These are phyloP conservation scores for Cladophialophora exuberans DNA, from an alignment of 2,329 filamentous ascomycete species.

Conservation along the genomic window DNA sequence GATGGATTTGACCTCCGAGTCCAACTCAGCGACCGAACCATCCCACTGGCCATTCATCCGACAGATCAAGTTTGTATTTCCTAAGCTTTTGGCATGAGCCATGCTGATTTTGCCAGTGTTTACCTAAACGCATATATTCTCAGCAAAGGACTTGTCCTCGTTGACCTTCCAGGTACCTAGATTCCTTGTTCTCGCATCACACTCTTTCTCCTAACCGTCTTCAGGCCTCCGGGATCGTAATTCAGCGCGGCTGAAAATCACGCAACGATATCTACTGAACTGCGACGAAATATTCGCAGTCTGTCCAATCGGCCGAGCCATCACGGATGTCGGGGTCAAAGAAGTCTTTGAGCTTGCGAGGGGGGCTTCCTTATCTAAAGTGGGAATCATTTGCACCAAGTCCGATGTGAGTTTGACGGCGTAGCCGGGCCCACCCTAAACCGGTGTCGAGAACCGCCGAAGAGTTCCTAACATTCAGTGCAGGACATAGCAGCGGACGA, in stretches of 20 bases:
- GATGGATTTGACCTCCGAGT: slow-evolving; percentile 10
- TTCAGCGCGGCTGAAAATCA: slow-evolving; percentile 9
- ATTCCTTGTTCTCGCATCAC: background rate
- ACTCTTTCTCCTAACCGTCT: background rate
- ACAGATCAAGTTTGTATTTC: slow-evolving; percentile 8
- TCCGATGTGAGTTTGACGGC: slow-evolving; percentile 11
- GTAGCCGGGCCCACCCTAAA: no score
- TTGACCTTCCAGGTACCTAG: slow-evolving; percentile 10
- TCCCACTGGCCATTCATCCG: slow-evolving; percentile 13
- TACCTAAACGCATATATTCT: slow-evolving; percentile 11
- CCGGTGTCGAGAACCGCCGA: no score
- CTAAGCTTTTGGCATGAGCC: background rate
- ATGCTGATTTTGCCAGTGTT: slow-evolving; percentile 8
- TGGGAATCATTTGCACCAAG: slow-evolving; percentile 12
- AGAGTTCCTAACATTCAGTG: background rate
- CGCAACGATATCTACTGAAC: slow-evolving; percentile 8
- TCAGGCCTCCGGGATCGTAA: slow-evolving; percentile 14
- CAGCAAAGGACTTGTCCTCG: slow-evolving; percentile 12
- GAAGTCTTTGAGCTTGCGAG: slow-evolving; percentile 9
- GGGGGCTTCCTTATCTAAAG: slow-evolving; percentile 9
- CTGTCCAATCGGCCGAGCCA: slow-evolving; percentile 7
- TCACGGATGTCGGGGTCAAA: background rate
- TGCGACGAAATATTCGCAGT: slow-evolving; percentile 13
- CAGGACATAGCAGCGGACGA: slow-evolving; percentile 10
- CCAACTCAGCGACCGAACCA: background rate